A percentile compares a stretch with the other conserved stretches of the same genome.
phyloP scores from a whole-genome alignment of 1,284 basidiomycete species.

The Ceratobasidium sp. region DNA sequence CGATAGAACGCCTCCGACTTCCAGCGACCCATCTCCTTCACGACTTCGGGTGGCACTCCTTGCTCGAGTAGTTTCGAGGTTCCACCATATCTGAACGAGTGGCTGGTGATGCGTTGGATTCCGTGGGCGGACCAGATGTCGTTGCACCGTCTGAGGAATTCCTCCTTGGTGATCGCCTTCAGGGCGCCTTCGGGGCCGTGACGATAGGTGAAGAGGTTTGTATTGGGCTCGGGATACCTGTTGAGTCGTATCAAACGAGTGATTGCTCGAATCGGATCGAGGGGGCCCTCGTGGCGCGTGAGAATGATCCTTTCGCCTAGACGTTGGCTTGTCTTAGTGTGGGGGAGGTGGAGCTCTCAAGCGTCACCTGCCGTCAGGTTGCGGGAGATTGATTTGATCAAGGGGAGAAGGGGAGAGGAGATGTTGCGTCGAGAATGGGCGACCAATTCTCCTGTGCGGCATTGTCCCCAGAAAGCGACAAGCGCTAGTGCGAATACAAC shows the following conservation, averaged over 20 bases:
- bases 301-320: slow-evolving; percentile 12
- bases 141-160: slow-evolving; percentile 40
- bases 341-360: slow-evolving; percentile 19
- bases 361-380: not conserved
- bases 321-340: slow-evolving; percentile 16
- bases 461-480: slow-evolving; percentile 38
- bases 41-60: slow-evolving; percentile 58
- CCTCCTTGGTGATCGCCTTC: not conserved
- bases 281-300: slow-evolving; percentile 3
- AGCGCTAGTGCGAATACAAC: slow-evolving; percentile 26
- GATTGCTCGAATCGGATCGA: slow-evolving; percentile 17
- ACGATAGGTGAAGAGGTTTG: slow-evolving; percentile 7
- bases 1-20: slow-evolving; percentile 56
- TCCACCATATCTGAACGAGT: slow-evolving; percentile 60
- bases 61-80: slow-evolving; percentile 56
- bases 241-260: slow-evolving; percentile 4
- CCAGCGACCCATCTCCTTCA: slow-evolving; percentile 57
- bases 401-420: not conserved
- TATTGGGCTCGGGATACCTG: not conserved
- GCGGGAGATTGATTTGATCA: not conserved
- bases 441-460: slow-evolving; percentile 37
- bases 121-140: slow-evolving; percentile 53
- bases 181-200: not conserved
- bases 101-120: slow-evolving; percentile 56
- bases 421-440: not conserved